These are phyloP conservation scores for Lojkania enalia DNA, from an alignment of 2,329 filamentous ascomycete genomes.

Conservation along the genomic window DNA sequence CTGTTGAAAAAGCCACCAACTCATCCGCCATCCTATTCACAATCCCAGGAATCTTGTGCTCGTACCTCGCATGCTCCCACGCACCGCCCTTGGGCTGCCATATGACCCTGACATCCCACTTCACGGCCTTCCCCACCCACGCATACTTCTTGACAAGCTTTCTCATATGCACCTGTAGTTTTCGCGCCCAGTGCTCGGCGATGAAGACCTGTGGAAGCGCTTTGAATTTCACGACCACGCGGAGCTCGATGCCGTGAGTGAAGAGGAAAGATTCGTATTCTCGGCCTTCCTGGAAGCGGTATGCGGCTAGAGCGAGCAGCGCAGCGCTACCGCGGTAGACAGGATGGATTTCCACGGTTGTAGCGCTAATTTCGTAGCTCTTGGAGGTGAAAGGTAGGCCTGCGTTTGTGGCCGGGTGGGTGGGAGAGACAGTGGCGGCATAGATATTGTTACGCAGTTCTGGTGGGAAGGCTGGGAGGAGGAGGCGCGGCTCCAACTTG, in stretches of 20 bases:
- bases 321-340: conserved; percentile 24
- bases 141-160: conserved; percentile 29
- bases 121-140: conserved; percentile 28
- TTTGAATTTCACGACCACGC: conserved; percentile 28
- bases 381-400: conserved; percentile 29
- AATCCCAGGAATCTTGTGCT: neutral
- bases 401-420: conserved; percentile 9
- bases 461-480: conserved; percentile 32
- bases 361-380: conserved; percentile 27
- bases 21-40: conserved; percentile 2
- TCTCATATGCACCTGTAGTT: conserved; percentile 22
- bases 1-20: neutral
- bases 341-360: conserved; percentile 25
- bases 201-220: conserved; percentile 31
- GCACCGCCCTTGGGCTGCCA: conserved; percentile 22
- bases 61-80: neutral
- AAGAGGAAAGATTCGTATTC: conserved; percentile 33
- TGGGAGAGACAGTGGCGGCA: conserved; percentile 17
- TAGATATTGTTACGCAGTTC: conserved; percentile 39
- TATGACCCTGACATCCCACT: conserved; percentile 28
- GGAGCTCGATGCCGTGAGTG: conserved; percentile 22
- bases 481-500: conserved; percentile 10
- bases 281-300: conserved; percentile 25
- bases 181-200: conserved; percentile 33
- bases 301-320: conserved; percentile 25